A percentile compares a stretch with the other conserved stretches of the same genome.
phyloP scores from a whole-genome alignment of 2,329 filamentous ascomycete genomes.

The Penicillium sclerotiorum region DNA sequence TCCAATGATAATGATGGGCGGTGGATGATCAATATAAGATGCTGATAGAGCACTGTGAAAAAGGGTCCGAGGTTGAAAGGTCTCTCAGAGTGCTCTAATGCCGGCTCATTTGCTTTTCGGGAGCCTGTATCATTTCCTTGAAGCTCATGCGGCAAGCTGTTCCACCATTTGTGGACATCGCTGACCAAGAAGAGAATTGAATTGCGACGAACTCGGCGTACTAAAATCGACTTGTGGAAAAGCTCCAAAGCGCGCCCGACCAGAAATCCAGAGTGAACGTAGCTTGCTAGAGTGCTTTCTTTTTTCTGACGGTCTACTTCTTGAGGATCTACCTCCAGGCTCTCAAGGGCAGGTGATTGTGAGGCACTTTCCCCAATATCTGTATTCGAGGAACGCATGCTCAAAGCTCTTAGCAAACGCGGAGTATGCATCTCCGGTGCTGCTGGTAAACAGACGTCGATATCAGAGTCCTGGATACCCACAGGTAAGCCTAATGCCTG shows the following conservation, averaged over 20 bases:
- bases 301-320: conserved; percentile 23
- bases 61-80: conserved; percentile 41
- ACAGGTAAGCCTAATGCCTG: conserved; percentile 44
- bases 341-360: not conserved
- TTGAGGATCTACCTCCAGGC: not conserved
- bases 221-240: conserved; percentile 47
- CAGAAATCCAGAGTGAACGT: conserved; percentile 43
- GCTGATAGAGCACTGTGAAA: conserved; percentile 47
- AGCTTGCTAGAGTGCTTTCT: conserved; percentile 40
- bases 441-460: conserved; percentile 52
- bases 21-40: conserved; percentile 44
- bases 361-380: not conserved
- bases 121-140: conserved; percentile 19
- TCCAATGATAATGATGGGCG: conserved; percentile 43
- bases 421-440: conserved; percentile 44
- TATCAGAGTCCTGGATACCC: conserved; percentile 46
- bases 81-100: no score
- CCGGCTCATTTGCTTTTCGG: not conserved
- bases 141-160: conserved; percentile 37
- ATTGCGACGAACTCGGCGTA: conserved; percentile 41
- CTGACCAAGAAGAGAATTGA: conserved; percentile 42
- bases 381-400: not conserved
- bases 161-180: conserved; percentile 49
- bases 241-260: conserved; percentile 45
- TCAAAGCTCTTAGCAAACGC: conserved; percentile 4